Base-by-base conservation (phyloP, 768 basidiomycete genomes). In the Phylloporus arenicola region DNA sequence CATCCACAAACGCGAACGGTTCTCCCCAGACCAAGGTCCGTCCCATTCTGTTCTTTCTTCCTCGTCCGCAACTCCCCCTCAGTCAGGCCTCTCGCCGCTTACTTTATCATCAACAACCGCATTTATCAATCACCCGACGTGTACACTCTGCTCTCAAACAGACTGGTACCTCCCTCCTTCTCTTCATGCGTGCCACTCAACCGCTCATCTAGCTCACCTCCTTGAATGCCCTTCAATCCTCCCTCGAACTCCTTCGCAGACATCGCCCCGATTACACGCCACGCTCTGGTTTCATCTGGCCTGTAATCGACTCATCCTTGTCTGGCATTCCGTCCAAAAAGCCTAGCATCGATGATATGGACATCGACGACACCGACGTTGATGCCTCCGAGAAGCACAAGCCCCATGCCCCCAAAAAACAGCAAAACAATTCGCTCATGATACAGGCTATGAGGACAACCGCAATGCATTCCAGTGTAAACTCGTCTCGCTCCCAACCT, bases 111-210 rank as follows among this genome's bases (percentile, higher is more conserved):
- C 72, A 85, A 92, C 69, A 88, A 87, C 63, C 82, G 88, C 54
- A 90, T 93, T 55, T 93, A 93, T 64, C 88, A 89, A 63, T 82
- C 88, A 0, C 92, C 92, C 10, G 86, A 90, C 57, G 72, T 93
- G 30, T 92, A 93, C 62, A 83, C 83, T 10, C 76, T 94, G 2
- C 71, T 94, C 37, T 90, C 90, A 44, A 90, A 89, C 59, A 83
- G 92, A 57, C 70, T 94, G 60, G 91, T 91, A 64, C 60, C 76
- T 60, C 6, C 5, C 19, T 37, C n/a, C 50, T 30, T 27, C 25
- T 33, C 27, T 47, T 22, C 20, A 33, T 25, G 11, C 16, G 7
- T 22, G 2, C 19, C 14, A 3, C 54, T 58, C 33, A 54, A 6
- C 31, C 2, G 24, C 37, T 27, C 14, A 16, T 55, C 10, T 58